Conservation (phyloP, 2,329 filamentous ascomycete species). For the Furcasterigmium sp. region DNA sequence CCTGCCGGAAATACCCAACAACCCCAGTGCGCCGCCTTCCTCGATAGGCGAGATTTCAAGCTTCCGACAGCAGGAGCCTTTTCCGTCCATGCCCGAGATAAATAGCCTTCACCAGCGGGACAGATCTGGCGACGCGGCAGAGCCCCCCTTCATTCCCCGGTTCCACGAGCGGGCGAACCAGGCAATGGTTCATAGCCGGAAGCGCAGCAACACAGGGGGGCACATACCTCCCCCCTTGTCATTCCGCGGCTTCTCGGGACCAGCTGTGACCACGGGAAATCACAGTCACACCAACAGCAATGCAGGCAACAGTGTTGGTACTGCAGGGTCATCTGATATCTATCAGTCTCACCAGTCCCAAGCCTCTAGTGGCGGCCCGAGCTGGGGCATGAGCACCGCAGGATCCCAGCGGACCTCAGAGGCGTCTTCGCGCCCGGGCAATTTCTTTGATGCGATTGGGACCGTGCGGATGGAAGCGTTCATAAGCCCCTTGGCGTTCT, state of each 20-base stretch:
- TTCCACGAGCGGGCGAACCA: slow-evolving; percentile 54
- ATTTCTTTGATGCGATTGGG: slow-evolving; percentile 83
- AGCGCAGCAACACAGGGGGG: slow-evolving; percentile 84
- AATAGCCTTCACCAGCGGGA: slow-evolving; percentile 38
- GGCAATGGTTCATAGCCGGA: slow-evolving; percentile 62
- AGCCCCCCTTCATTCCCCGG: slow-evolving; percentile 67
- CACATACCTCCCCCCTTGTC: slow-evolving; percentile 64
- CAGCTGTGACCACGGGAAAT: slow-evolving; percentile 25
- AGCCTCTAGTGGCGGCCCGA: slow-evolving; percentile 26
- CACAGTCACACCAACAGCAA: slow-evolving; percentile 51
- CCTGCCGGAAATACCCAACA: slow-evolving; percentile 44
- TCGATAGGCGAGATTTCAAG: slow-evolving; percentile 28
- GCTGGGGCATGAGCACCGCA: slow-evolving; percentile 38
- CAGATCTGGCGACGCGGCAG: slow-evolving; percentile 55
- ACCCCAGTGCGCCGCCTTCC: slow-evolving; percentile 29
- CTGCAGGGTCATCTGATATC: slow-evolving; percentile 55
- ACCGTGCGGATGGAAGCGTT: slow-evolving; percentile 98
- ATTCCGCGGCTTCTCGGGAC: slow-evolving; percentile 73
- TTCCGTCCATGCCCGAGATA: slow-evolving; percentile 21
- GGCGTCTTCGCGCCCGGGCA: slow-evolving; percentile 44
- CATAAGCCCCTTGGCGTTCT: slow-evolving; percentile 59
- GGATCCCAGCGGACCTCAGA: slow-evolving; percentile 50
- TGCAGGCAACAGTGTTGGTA: slow-evolving; percentile 51
- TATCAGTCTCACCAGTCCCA: slow-evolving; percentile 50
- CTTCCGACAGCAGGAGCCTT: slow-evolving; percentile 33